phyloP scores from a whole-genome alignment of 768 basidiomycete species.

The Crepidotus variabilis region DNA sequence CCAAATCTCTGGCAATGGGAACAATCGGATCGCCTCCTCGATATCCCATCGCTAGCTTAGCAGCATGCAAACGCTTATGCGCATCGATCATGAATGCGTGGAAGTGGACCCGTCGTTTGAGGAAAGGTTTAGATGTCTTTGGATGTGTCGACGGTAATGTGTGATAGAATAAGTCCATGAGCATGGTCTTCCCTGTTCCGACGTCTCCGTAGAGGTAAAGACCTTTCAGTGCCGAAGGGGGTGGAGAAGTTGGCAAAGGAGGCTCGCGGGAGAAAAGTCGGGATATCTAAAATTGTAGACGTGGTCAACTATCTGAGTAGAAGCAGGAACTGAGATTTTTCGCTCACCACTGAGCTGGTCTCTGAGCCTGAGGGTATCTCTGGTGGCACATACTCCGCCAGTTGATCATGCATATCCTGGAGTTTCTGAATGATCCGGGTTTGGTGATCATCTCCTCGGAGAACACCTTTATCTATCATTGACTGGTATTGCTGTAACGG shows the following conservation, averaged over 20 bases:
- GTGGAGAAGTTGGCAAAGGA: constrained; percentile 34
- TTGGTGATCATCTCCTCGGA: constrained; percentile 82
- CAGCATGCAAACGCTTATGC: constrained; percentile 85
- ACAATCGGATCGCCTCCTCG: constrained; percentile 78
- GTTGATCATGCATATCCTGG: constrained; percentile 71
- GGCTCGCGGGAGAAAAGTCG: constrained; percentile 41
- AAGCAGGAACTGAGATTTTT: constrained; percentile 11
- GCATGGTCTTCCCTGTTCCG: constrained; percentile 97
- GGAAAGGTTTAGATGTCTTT: constrained; percentile 39
- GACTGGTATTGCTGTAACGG: constrained; percentile 43
- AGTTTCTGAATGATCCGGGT: constrained; percentile 78
- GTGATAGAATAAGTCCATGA: constrained; percentile 97
- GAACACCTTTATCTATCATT: constrained; percentile 39
- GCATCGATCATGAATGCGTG: constrained; percentile 99
- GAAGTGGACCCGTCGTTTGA: constrained; percentile 91
- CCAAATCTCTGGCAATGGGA: constrained; percentile 85
- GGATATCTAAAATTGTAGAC: constrained; percentile 33
- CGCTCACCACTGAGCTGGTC: constrained; percentile 37
- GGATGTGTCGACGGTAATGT: constrained; percentile 50
- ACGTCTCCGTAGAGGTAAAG: constrained; percentile 96
- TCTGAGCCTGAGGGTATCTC: constrained; percentile 41
- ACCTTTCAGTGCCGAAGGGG: constrained; percentile 68
- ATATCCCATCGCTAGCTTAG: constrained; percentile 68
- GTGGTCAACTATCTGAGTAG: constrained; percentile 15
- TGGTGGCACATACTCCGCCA: constrained; percentile 70